Percentiles rank a stretch among this genome's conserved stretches.
Conservation (phyloP, 495 filamentous ascomycete species). For the Choiromyces venosus region DNA sequence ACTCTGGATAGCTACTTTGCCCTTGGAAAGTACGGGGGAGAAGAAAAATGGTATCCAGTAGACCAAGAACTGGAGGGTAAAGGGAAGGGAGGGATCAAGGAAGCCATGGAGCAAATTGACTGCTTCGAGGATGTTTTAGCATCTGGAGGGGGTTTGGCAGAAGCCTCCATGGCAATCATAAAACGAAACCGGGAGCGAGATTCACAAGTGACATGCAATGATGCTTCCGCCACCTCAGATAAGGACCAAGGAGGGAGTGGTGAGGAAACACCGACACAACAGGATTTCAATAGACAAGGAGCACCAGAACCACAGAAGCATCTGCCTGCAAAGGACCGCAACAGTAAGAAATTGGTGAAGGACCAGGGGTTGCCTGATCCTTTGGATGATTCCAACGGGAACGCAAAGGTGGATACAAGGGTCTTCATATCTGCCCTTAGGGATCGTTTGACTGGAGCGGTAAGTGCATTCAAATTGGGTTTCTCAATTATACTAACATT, state of each 20-base stretch:
- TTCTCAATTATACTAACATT: conserved; percentile 6
- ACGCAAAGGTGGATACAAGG: conserved; percentile 17
- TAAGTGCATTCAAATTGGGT: neutral
- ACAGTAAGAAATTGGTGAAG: neutral
- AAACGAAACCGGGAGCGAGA: neutral
- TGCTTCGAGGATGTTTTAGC: conserved; percentile 14
- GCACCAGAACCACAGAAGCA: neutral
- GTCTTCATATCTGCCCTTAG: conserved; percentile 11
- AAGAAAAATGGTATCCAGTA: conserved; percentile 26
- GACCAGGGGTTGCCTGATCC: conserved; percentile 17
- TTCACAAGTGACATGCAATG: conserved; percentile 12
- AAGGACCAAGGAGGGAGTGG: neutral
- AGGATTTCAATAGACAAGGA: conserved; percentile 13
- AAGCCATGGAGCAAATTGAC: conserved; percentile 23
- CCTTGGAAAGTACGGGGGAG: conserved; percentile 19
- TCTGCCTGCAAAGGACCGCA: neutral
- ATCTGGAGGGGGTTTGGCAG: conserved; percentile 23
- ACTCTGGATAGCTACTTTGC: conserved; percentile 21
- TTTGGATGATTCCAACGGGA: conserved; percentile 17
- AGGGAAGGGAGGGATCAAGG: neutral
- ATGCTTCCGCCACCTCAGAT: neutral
- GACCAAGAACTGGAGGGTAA: conserved; percentile 23
- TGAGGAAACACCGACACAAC: conserved; percentile 20
- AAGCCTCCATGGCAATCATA: conserved; percentile 9
- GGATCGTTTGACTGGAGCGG: conserved; percentile 3